Evolutionary conservation across 805 yeast genomes (phyloP), one percentile per base, ranked within the genome.

Genomic region (Saccharomycopsis amapae): DNA sequence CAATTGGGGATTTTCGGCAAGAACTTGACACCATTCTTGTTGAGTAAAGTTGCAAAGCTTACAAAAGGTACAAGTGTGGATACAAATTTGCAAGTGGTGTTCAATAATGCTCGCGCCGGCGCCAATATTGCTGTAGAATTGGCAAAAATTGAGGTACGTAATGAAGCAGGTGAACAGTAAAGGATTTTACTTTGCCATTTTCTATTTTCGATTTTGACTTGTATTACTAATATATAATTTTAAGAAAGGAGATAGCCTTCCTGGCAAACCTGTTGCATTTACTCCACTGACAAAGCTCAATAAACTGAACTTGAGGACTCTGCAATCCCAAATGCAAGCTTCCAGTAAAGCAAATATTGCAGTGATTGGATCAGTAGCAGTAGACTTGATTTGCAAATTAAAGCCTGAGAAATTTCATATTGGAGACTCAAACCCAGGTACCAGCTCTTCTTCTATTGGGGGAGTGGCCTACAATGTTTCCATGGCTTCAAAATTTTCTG

Each of bases 391-490:
- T 4, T 76, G 85, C 52, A 68, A 69, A 12, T 56, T 81, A 4
- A 53, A 59, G 1, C 55, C 63, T 3, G 55, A 53, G 15, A 51
- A 56, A 13, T 56, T 58, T 24, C 54, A 58, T 4, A 55, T 71
- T 54, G 62, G 65, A 10, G 90, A 90, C 48, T 86, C 95, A 2
- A 83, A 83, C 53, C 93, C 93, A 0, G 88, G 93, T 0, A 58
- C 55, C 0, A 69, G 76, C 4, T 55, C 61, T 1, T 69, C 79
- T 2, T 68, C 81, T 0, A 59, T 85, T 6, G 96, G 96, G 1
- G 96, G 96, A 1, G 95, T 87, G 2, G 96, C 87, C 0, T 79
- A 74, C 59, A 87, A 88, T 55, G 79, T 87, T 13, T 52, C 55
- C 2, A 2, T 13, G n/a, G 72, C 67, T 48, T 49, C 55, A 2